phyloP scores from a whole-genome alignment of 768 basidiomycete genomes.

The Xerocomellus amylosporus region DNA sequence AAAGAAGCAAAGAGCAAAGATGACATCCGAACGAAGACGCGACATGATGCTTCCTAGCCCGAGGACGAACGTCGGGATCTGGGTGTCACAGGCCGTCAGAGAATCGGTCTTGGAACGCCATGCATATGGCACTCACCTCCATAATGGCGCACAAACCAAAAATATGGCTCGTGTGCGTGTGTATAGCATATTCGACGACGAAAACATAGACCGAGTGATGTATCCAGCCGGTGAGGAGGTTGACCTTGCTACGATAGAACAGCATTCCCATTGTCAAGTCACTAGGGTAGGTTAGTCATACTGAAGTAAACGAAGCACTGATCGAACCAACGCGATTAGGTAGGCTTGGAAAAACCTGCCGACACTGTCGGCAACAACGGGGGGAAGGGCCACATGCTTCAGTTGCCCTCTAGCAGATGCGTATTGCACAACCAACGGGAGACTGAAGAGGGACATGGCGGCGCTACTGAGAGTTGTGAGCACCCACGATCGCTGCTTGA shows the following conservation, averaged over 20 bases:
- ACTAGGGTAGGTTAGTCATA: constrained; percentile 26
- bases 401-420: constrained; percentile 25
- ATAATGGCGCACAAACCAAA: constrained; percentile 46
- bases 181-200: constrained; percentile 40
- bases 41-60: constrained; percentile 46
- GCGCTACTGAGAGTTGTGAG: constrained; percentile 42
- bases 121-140: constrained; percentile 37
- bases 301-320: constrained; percentile 7
- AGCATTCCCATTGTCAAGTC: constrained; percentile 46
- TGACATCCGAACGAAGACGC: constrained; percentile 42
- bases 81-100: background rate
- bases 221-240: constrained; percentile 55
- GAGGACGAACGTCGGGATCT: constrained; percentile 56
- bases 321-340: constrained; percentile 34
- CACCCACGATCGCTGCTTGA: constrained; percentile 48
- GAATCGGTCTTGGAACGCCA: background rate
- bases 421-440: constrained; percentile 39
- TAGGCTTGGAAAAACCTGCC: constrained; percentile 47
- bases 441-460: constrained; percentile 39
- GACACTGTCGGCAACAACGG: constrained; percentile 22
- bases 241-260: constrained; percentile 46
- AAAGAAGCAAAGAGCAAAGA: constrained; percentile 52
- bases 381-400: constrained; percentile 22
- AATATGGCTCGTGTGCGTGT: constrained; percentile 36
- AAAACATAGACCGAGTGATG: constrained; percentile 46